Percentiles rank a stretch among this genome's conserved stretches.
These are phyloP conservation scores for Lanmaoa pseudosensibilis DNA, from an alignment of 768 basidiomycete species.

Conservation along the genomic window DNA sequence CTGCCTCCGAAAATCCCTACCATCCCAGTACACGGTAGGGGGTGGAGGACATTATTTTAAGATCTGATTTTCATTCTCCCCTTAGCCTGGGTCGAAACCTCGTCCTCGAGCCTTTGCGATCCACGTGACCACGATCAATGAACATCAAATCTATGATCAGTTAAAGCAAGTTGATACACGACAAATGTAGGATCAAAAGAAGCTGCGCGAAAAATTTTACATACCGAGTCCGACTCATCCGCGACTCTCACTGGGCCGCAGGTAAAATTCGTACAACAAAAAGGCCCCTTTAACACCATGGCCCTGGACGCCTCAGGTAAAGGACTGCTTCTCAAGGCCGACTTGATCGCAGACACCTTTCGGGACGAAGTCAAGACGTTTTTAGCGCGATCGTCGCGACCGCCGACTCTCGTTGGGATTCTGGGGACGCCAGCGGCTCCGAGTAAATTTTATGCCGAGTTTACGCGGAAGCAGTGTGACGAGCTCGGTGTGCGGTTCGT, in stretches of 20 bases:
- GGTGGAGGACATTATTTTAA: background rate
- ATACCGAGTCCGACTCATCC: conserved; percentile 1
- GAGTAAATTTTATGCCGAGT: conserved; percentile 82
- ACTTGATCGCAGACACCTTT: conserved; percentile 70
- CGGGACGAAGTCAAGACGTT: conserved; percentile 62
- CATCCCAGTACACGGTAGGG: background rate
- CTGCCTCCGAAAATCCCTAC: background rate
- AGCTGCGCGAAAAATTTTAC: background rate
- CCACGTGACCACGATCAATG: conserved; percentile 13
- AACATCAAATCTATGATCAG: background rate
- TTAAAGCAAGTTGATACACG: background rate
- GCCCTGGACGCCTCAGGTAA: conserved; percentile 45
- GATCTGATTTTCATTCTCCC: background rate
- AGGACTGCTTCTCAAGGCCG: conserved; percentile 78
- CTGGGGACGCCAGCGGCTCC: conserved; percentile 82
- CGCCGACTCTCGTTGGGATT: conserved; percentile 87
- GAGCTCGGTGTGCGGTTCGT: conserved; percentile 87
- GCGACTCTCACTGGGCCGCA: background rate
- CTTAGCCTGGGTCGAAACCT: background rate
- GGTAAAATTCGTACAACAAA: no score
- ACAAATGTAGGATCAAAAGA: background rate
- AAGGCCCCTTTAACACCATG: background rate
- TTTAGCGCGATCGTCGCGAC: conserved; percentile 37
- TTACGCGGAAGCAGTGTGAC: conserved; percentile 89
- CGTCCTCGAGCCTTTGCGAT: background rate